These are phyloP conservation scores for Mortierella sp. DNA, from an alignment of 371 early-diverging fungal species.

Conservation along the genomic window DNA sequence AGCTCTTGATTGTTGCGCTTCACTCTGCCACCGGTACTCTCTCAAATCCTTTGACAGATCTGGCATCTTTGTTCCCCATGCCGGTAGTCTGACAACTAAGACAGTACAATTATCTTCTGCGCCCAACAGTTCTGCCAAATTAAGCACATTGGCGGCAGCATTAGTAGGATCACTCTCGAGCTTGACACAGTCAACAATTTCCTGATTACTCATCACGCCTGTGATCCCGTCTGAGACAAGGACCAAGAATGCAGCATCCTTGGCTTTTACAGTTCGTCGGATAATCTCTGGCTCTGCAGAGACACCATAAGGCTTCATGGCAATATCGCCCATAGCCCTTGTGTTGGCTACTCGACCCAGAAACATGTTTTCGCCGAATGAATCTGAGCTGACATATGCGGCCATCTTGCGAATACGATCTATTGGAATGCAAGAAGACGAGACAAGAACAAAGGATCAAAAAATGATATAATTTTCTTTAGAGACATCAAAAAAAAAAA, in stretches of 20 bases:
- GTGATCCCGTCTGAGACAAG: conserved; percentile 82
- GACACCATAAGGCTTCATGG: conserved; percentile 80
- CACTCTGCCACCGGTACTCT: conserved; percentile 71
- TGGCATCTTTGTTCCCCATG: conserved; percentile 81
- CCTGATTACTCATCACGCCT: conserved; percentile 83
- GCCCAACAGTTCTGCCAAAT: conserved; percentile 80
- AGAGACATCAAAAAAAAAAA: background rate
- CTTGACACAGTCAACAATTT: conserved; percentile 80
- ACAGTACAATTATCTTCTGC: conserved; percentile 84
- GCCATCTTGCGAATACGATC: conserved; percentile 72
- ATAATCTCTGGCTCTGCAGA: conserved; percentile 81
- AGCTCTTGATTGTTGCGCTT: conserved; percentile 48
- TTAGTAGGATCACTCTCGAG: conserved; percentile 63
- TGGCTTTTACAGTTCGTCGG: conserved; percentile 60
- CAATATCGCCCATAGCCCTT: conserved; percentile 80
- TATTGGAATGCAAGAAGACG: conserved; percentile 6
- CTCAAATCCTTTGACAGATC: conserved; percentile 79
- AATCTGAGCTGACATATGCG: conserved; percentile 77
- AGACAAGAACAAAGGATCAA: background rate
- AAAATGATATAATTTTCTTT: too few relatives aligned
- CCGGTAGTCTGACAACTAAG: conserved; percentile 80
- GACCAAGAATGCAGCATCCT: conserved; percentile 68
- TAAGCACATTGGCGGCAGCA: conserved; percentile 73
- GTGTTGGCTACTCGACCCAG: conserved; percentile 80
- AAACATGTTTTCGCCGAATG: conserved; percentile 81